Evolutionary conservation across 495 filamentous ascomycete species (phyloP).

Genomic region (Neurospora sp.): DNA sequence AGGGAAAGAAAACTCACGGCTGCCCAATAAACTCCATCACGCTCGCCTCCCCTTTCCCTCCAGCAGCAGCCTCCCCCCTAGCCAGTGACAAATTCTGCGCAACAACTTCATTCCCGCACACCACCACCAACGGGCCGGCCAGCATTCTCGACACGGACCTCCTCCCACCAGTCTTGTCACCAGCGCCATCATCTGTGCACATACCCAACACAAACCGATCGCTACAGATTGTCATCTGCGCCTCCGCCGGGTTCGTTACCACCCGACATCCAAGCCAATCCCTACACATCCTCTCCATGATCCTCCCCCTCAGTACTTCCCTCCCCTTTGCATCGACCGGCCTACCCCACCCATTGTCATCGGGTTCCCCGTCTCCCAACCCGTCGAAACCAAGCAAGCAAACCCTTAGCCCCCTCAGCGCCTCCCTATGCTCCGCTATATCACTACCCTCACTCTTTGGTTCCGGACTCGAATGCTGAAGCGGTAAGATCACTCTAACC

Average conservation of each 20-base stretch:
- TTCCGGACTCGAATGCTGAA: constrained; percentile 13
- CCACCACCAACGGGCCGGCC: constrained; percentile 6
- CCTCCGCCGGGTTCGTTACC: not conserved
- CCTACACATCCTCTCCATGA: constrained; percentile 17
- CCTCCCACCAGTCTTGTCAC: not conserved
- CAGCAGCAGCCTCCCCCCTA: constrained; percentile 5
- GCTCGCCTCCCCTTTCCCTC: constrained; percentile 9
- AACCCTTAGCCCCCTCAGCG: constrained; percentile 26
- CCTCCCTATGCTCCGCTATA: constrained; percentile 11
- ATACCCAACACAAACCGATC: not conserved
- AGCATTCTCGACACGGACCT: not conserved
- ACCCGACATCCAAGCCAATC: constrained; percentile 8
- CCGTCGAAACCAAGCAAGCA: constrained; percentile 22
- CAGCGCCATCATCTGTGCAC: not conserved
- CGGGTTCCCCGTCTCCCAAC: not conserved
- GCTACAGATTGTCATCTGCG: not conserved
- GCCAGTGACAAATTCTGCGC: constrained; percentile 7
- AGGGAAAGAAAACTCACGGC: constrained; percentile 18
- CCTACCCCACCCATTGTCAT: not conserved
- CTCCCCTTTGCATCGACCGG: not conserved
- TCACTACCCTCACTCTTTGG: constrained; percentile 6
- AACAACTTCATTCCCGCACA: constrained; percentile 18
- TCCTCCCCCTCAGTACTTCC: not conserved
- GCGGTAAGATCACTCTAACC: constrained; percentile 42
- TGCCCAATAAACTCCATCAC: constrained; percentile 20